A percentile compares a stretch with the other conserved stretches of the same genome.
Evolutionary conservation across 1,284 basidiomycete genomes (phyloP).

Genomic region (Coniferiporia sulphurascens): DNA sequence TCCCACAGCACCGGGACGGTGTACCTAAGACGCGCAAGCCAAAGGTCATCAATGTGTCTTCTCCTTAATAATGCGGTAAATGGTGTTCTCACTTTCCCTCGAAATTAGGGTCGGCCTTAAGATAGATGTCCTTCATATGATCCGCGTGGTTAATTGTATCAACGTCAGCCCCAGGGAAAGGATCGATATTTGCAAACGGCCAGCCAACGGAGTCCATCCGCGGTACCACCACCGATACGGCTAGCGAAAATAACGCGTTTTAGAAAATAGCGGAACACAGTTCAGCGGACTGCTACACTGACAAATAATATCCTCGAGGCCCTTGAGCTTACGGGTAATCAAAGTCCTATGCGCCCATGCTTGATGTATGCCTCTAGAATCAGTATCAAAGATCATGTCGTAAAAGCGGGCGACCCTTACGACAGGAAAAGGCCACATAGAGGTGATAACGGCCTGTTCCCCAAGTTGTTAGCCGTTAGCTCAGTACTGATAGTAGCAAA

Average conservation of each 20-base stretch:
- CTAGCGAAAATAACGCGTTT: constrained; percentile 34
- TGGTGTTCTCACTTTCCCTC: constrained; percentile 46
- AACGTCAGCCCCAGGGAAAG: constrained; percentile 64
- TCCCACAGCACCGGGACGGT: constrained; percentile 95
- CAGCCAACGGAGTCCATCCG: constrained; percentile 81
- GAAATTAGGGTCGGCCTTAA: constrained; percentile 70
- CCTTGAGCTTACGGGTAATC: constrained; percentile 88
- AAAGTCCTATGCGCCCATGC: constrained; percentile 93
- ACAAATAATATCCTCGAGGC: constrained; percentile 82
- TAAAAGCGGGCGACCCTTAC: constrained; percentile 39
- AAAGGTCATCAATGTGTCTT: too few relatives aligned
- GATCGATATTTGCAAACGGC: constrained; percentile 75
- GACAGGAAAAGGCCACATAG: constrained; percentile 75
- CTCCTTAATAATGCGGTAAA: background rate
- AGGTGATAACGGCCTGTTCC: constrained; percentile 80
- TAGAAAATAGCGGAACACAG: background rate
- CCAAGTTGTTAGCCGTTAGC: background rate
- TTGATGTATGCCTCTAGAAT: constrained; percentile 24
- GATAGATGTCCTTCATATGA: constrained; percentile 85
- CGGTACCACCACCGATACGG: constrained; percentile 80
- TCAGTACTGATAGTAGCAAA: background rate
- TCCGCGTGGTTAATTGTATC: constrained; percentile 69
- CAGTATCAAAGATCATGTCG: background rate
- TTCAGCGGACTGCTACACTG: constrained; percentile 26
- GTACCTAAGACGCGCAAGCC: constrained; percentile 43